A percentile compares a stretch with the other conserved stretches of the same genome.
Conservation (phyloP, 257 asterid species). For the Solanum chiquidenum region DNA sequence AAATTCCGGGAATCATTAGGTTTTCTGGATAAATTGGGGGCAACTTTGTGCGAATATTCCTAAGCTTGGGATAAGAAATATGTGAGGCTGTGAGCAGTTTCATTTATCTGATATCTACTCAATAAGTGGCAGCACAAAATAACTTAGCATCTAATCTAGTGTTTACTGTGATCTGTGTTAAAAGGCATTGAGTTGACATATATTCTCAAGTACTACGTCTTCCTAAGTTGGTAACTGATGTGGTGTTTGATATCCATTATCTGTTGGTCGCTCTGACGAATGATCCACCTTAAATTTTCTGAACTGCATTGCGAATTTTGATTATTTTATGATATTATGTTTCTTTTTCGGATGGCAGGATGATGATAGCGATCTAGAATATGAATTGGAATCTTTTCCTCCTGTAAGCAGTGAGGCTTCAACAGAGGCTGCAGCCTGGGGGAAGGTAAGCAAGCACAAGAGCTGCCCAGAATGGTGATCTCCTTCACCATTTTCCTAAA, state of each 20-base stretch:
- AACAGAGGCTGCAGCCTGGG: constrained; percentile 74
- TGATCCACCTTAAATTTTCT: background rate
- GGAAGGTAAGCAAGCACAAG: constrained; percentile 31
- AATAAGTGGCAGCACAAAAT: background rate
- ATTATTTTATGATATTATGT: background rate
- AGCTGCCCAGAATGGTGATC: background rate
- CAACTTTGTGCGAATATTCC: background rate
- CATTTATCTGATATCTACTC: background rate
- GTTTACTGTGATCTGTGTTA: background rate
- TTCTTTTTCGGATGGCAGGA: constrained; percentile 37
- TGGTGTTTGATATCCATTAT: background rate
- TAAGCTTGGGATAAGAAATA: background rate
- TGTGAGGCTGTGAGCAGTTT: background rate
- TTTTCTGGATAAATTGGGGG: background rate
- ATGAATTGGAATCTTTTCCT: constrained; percentile 66
- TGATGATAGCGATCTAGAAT: constrained; percentile 79
- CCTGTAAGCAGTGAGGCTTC: constrained; percentile 55
- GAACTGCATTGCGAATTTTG: background rate
- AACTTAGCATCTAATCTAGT: background rate
- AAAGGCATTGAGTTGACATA: background rate
- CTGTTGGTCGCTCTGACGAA: background rate
- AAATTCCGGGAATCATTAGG: background rate
- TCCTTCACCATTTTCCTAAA: background rate
- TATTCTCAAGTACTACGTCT: background rate
- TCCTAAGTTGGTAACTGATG: background rate